Conservation (phyloP, 2,329 filamentous ascomycete genomes). For the Beauveria medogensis region DNA sequence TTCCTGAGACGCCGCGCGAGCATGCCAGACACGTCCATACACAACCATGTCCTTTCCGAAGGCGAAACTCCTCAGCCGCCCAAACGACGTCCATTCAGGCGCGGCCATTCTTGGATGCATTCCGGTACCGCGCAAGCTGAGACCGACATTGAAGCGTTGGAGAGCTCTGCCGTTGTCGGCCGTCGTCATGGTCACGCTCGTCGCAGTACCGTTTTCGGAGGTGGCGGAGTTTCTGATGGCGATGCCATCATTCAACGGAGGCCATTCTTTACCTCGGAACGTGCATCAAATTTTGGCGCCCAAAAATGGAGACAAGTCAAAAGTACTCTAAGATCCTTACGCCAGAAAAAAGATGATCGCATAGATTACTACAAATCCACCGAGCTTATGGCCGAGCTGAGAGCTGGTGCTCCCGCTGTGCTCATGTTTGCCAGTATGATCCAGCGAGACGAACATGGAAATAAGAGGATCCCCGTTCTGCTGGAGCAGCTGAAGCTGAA, state of each 20-base stretch:
- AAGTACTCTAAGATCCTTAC: conserved; percentile 71
- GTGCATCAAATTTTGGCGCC: conserved; percentile 64
- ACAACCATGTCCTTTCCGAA: conserved; percentile 62
- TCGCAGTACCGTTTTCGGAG: conserved; percentile 57
- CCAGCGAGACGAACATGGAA: conserved; percentile 91
- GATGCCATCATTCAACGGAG: conserved; percentile 49
- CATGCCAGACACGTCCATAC: conserved; percentile 51
- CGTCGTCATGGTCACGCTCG: conserved; percentile 56
- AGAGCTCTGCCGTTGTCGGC: conserved; percentile 37
- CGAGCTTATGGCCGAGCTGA: conserved; percentile 88
- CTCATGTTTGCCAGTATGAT: conserved; percentile 96
- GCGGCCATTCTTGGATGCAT: conserved; percentile 51
- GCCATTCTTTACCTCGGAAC: conserved; percentile 54
- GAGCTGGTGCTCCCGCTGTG: conserved; percentile 86
- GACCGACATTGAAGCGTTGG: conserved; percentile 44
- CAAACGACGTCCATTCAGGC: conserved; percentile 42
- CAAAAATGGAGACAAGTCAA: conserved; percentile 93
- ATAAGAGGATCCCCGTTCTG: conserved; percentile 88
- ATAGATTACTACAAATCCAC: conserved; percentile 94
- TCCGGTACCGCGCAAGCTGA: conserved; percentile 39
- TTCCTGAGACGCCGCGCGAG: conserved; percentile 58
- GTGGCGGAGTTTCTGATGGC: conserved; percentile 56
- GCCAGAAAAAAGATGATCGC: conserved; percentile 76
- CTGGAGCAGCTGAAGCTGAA: conserved; percentile 88
- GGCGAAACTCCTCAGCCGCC: conserved; percentile 62